Conservation (phyloP, 306 rosid species). For the Pterocarpus macrocarpus region DNA sequence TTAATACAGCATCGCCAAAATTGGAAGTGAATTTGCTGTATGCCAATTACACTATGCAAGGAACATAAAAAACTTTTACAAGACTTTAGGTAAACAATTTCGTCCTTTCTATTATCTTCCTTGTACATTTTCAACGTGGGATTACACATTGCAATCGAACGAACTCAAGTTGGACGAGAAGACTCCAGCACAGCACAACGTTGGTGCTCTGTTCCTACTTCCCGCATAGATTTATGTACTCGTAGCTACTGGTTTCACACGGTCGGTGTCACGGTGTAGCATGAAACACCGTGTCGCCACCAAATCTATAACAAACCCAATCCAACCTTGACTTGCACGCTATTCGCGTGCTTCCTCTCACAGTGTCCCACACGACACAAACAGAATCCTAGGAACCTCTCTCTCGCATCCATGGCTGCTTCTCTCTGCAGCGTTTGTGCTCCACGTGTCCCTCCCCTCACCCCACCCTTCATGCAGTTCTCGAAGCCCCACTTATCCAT, state of each 20-base stretch:
- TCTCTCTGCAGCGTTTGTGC: slow-evolving; percentile 51
- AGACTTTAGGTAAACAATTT: too few relatives aligned
- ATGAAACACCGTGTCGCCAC: neutral
- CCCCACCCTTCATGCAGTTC: slow-evolving; percentile 32
- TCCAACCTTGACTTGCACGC: slow-evolving; percentile 26
- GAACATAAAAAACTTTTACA: too few relatives aligned
- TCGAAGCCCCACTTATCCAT: slow-evolving; percentile 45
- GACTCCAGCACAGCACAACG: too few relatives aligned
- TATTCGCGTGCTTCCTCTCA: neutral
- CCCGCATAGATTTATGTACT: too few relatives aligned
- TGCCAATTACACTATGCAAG: too few relatives aligned
- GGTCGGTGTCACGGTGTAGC: neutral
- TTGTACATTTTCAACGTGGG: too few relatives aligned
- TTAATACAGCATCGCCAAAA: too few relatives aligned
- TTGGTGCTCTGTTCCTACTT: too few relatives aligned
- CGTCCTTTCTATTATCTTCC: too few relatives aligned
- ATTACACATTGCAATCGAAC: too few relatives aligned
- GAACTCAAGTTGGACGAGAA: too few relatives aligned
- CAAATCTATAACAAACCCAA: neutral
- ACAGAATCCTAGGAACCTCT: slow-evolving; percentile 23
- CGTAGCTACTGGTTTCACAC: neutral
- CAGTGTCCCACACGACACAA: slow-evolving; percentile 7
- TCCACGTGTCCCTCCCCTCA: slow-evolving; percentile 39
- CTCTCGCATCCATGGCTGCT: slow-evolving; percentile 55
- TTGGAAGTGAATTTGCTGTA: too few relatives aligned